A percentile compares a stretch with the other conserved stretches of the same genome.
Conservation (phyloP, 2,329 filamentous ascomycete species). For the Zalaria obscura region DNA sequence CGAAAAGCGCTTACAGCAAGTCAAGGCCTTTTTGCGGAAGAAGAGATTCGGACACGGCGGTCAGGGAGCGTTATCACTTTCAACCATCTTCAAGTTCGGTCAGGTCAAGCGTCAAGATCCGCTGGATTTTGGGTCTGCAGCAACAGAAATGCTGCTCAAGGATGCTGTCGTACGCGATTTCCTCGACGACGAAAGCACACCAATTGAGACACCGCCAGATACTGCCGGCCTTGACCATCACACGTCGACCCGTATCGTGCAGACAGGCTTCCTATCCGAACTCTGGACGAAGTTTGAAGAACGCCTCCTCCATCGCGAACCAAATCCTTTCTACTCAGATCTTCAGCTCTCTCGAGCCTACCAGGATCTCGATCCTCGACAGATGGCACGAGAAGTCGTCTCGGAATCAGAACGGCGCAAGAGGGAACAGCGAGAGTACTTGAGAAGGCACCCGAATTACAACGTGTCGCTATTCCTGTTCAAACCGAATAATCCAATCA, state of each 20-base stretch:
- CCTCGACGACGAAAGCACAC: constrained; percentile 55
- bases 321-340: constrained; percentile 89
- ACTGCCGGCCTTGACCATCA: neutral
- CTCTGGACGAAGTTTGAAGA: constrained; percentile 12
- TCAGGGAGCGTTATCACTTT: constrained; percentile 60
- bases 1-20: constrained; percentile 91
- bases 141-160: constrained; percentile 91
- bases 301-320: constrained; percentile 40
- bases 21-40: constrained; percentile 83
- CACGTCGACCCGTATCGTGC: neutral
- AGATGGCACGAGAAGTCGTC: constrained; percentile 83
- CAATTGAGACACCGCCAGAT: neutral
- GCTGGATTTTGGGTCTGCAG: constrained; percentile 79
- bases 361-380: constrained; percentile 67
- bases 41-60: constrained; percentile 63
- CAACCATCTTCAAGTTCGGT: constrained; percentile 47
- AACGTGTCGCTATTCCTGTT: constrained; percentile 90
- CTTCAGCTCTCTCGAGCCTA: constrained; percentile 57
- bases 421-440: constrained; percentile 78
- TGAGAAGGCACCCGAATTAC: constrained; percentile 74
- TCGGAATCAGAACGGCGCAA: constrained; percentile 70
- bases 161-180: constrained; percentile 93
- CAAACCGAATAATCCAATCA: constrained; percentile 59
- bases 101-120: constrained; percentile 61
- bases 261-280: constrained; percentile 2